Base-by-base conservation (phyloP, 116 monocot species). In the Iris pallida region DNA sequence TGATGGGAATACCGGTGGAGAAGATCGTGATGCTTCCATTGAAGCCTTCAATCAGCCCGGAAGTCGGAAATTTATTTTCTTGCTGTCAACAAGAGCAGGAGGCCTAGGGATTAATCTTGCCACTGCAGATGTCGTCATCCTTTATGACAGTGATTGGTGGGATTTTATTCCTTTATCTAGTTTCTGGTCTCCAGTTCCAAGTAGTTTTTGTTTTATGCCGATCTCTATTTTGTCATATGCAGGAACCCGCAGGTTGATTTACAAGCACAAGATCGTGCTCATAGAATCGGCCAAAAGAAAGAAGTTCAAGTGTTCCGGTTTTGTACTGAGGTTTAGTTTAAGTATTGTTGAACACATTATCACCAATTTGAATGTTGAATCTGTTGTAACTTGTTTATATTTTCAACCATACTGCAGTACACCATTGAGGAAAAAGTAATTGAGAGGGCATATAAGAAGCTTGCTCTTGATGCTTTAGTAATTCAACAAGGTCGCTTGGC, bases 251-350 rank as follows among this genome's bases (percentile, higher is more conserved):
- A 95, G 74, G 91, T 89, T 80, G 95, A 95, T 80, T 71, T 95
- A 67, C 95, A 95, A 84, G 96, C 96, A 42, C 96, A 96, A 74
- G 96, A 96, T 69, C 95, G 95, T 78, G 95, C 95, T 8, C 95
- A 95, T 62, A 85, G 95, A 52, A 91, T 91, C 77, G 91, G 96
- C 41, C 91, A 91, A 66, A 89, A 86, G 85, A 96, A 96, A 83
- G 96, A 96, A 89, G 96, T 96, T 68, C 96, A 96, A 85, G 96
- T 96, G 16, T 96, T 96, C 69, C 84, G 96, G 8, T 96, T 96
- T 71, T 96, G 96, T 69, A 91, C 91, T 18, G 96, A 96, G 95
- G 95, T 90, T 65, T 55, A 51, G 47, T 44, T 19, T 75, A 30
- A 30, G 30, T 30, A 4, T 57, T 51, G 7, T 51, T 13, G 49